Base-by-base conservation (phyloP, 257 asterid genomes). In the Lithospermum erythrorhizon region DNA sequence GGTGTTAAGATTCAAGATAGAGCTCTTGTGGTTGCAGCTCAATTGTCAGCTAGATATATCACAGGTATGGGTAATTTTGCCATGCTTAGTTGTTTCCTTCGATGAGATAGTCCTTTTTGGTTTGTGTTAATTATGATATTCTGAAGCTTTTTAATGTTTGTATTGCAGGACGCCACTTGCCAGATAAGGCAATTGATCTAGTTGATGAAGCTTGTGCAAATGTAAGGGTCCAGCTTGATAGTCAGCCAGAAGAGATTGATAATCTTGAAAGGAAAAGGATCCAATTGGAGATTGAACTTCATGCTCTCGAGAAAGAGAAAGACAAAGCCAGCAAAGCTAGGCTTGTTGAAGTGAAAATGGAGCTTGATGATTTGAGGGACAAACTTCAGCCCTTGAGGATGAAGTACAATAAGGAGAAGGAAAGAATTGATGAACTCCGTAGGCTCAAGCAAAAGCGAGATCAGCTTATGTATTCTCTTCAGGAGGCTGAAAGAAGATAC, bases 401-500 rank as follows among this genome's bases (percentile, higher is more conserved):
- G 97, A 89, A 73, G 64, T 93, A 93, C 63, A 71, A 76, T 14
- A 89, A 81, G 63, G 98, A 93, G 56, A 93, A 93, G 76, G 91
- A 80, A 59, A 78, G 97, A 59, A 68, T 84, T 11, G 96, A 89
- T 15, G 96, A 93, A 70, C 87, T 93, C 15, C 74, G 98, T 0
- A 72, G 89, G 10, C 76, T 93, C 9, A 93, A 83, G 21, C 90
- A 79, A 25, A 83, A 65, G 62, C 68, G 97, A 21, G 97, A 93
- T 4, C 96, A 93, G 69, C 86, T 84, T 9, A 19, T 14, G 13
- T 77, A 74, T n/a, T 85, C 95, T 19, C 62, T 89, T 47, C 90
- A 86, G 68, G 98, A 93, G 74, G 95, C 98, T 27, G 96, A 93
- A 68, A 81, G 97, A 78, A 68, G 98, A 66, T 89, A 83, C 9